phyloP scores from a whole-genome alignment of 768 basidiomycete species.

The Trametes coccinea region DNA sequence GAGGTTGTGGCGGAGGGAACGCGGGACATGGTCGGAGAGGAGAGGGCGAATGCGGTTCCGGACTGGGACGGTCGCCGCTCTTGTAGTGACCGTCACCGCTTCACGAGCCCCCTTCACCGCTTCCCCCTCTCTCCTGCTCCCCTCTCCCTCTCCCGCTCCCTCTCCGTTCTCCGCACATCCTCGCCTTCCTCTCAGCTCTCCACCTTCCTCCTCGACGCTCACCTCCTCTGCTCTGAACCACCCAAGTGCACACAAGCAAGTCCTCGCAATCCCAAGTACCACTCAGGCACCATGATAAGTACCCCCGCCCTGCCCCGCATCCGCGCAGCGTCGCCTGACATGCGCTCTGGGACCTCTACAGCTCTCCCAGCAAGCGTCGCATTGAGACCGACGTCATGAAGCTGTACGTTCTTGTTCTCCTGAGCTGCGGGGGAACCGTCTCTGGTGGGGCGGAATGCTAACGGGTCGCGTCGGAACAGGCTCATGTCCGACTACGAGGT shows the following conservation, averaged over 20 bases:
- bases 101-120: constrained; percentile 7
- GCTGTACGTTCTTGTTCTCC: constrained; percentile 55
- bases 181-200: neutral
- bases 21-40: neutral
- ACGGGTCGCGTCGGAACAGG: constrained; percentile 43
- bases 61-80: neutral
- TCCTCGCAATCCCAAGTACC: neutral
- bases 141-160: constrained; percentile 8
- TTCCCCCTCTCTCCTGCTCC: neutral
- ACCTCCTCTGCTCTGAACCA: neutral
- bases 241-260: neutral
- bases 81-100: constrained; percentile 4
- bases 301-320: neutral
- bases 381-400: constrained; percentile 99
- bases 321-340: constrained; percentile 30
- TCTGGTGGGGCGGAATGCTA: neutral
- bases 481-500: constrained; percentile 99
- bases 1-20: neutral
- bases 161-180: constrained; percentile 1
- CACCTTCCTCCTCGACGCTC: constrained; percentile 1
- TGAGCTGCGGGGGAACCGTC: neutral
- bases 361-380: constrained; percentile 83
- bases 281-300: constrained; percentile 58
- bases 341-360: constrained; percentile 43
- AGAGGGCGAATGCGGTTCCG: constrained; percentile 4